These are phyloP conservation scores for Ceratocystis colombiana DNA, from an alignment of 2,329 filamentous ascomycete genomes.

Conservation along the genomic window DNA sequence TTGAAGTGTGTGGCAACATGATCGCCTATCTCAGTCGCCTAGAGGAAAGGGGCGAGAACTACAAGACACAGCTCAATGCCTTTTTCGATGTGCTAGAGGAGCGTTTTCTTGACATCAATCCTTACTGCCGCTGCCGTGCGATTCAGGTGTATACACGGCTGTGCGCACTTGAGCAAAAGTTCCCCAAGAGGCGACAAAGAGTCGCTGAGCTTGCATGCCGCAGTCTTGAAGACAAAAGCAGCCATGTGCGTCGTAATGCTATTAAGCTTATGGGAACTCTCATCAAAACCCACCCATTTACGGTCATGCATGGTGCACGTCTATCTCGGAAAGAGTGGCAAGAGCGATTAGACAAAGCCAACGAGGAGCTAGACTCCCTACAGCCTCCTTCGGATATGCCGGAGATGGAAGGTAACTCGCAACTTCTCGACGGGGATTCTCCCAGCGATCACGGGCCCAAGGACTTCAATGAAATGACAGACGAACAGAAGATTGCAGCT, in stretches of 20 bases:
- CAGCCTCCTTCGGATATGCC: constrained; percentile 66
- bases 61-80: constrained; percentile 88
- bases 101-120: constrained; percentile 90
- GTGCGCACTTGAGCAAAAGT: constrained; percentile 92
- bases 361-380: constrained; percentile 69
- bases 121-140: constrained; percentile 82
- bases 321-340: constrained; percentile 80
- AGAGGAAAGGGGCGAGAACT: constrained; percentile 81
- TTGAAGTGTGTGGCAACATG: constrained; percentile 95
- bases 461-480: constrained; percentile 70
- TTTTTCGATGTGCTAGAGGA: constrained; percentile 97
- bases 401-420: constrained; percentile 64
- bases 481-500: constrained; percentile 64
- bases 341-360: constrained; percentile 67
- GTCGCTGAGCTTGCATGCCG: constrained; percentile 78
- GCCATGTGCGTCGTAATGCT: constrained; percentile 88
- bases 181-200: constrained; percentile 79
- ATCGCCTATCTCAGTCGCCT: constrained; percentile 82
- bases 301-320: constrained; percentile 78
- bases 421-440: constrained; percentile 79
- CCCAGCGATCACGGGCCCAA: constrained; percentile 55
- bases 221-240: constrained; percentile 95
- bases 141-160: constrained; percentile 90
- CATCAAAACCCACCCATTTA: constrained; percentile 90
- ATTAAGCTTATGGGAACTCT: constrained; percentile 83